Conservation (phyloP, 2,329 filamentous ascomycete genomes). For the Ustulina deusta region DNA sequence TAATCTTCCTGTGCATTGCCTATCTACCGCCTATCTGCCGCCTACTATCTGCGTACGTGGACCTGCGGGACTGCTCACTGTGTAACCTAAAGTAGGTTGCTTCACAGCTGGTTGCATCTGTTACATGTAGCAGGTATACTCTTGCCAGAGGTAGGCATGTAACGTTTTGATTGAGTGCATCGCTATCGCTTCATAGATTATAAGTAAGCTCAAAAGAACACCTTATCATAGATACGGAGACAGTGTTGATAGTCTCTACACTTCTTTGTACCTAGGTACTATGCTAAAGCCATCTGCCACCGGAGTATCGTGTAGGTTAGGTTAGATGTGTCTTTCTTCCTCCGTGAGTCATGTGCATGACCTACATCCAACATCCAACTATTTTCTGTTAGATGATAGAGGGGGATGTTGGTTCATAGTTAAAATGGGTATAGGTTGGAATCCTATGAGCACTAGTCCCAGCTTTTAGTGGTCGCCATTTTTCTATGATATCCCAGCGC, state of each 20-base stretch:
- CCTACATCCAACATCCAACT: constrained; percentile 4
- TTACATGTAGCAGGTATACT: too few relatives aligned
- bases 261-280: too few relatives aligned
- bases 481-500: too few relatives aligned
- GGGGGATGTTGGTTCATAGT: too few relatives aligned
- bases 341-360: background rate
- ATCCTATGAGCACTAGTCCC: too few relatives aligned
- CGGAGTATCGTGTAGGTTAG: background rate
- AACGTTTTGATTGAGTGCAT: background rate
- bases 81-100: background rate
- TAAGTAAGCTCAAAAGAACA: too few relatives aligned
- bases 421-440: too few relatives aligned
- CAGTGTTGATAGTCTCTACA: too few relatives aligned
- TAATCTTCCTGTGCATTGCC: background rate
- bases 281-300: too few relatives aligned
- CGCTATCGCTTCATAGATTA: background rate
- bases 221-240: too few relatives aligned
- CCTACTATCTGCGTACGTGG: background rate
- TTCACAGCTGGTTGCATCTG: background rate
- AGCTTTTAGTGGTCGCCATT: too few relatives aligned
- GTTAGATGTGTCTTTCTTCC: constrained; percentile 1
- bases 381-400: background rate
- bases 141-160: background rate
- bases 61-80: constrained; percentile 6
- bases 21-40: background rate